These are phyloP conservation scores for Pelargonium fulgidum DNA, from an alignment of 441 rosid species.

Conservation along the genomic window DNA sequence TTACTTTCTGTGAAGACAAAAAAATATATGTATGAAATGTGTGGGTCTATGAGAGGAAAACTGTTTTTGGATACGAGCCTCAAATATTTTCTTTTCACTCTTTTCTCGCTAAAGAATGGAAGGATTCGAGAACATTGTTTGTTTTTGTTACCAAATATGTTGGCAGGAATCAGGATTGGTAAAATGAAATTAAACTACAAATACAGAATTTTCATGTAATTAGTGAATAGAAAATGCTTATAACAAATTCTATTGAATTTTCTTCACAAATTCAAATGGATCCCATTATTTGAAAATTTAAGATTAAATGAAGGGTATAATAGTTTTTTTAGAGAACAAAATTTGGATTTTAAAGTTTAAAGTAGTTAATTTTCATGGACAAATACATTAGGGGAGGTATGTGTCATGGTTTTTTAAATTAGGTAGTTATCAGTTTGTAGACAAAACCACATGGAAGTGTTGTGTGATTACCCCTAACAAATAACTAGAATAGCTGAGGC, in stretches of 20 bases:
- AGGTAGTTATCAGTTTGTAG: no score
- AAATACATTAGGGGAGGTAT: no score
- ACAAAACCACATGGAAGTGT: no score
- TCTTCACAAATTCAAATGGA: no score
- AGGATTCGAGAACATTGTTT: not conserved
- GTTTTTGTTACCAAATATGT: not conserved
- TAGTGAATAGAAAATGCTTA: not conserved
- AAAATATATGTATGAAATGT: not conserved
- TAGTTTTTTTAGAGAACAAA: no score
- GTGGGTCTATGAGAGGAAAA: not conserved
- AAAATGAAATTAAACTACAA: not conserved
- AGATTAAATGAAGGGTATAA: no score
- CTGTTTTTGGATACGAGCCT: not conserved
- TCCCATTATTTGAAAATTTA: no score
- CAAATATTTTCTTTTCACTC: not conserved
- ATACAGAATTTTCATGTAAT: not conserved
- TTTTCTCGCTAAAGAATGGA: not conserved
- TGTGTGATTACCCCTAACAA: not conserved
- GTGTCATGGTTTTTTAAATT: no score
- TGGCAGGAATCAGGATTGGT: not conserved
- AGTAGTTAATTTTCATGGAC: no score
- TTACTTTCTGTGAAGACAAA: not conserved
- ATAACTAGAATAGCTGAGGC: not conserved
- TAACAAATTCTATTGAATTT: no score
- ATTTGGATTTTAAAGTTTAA: no score